A percentile compares a stretch with the other conserved stretches of the same genome.
Conservation (phyloP, 108 stramenopile species). For the Nitzschia sp. region DNA sequence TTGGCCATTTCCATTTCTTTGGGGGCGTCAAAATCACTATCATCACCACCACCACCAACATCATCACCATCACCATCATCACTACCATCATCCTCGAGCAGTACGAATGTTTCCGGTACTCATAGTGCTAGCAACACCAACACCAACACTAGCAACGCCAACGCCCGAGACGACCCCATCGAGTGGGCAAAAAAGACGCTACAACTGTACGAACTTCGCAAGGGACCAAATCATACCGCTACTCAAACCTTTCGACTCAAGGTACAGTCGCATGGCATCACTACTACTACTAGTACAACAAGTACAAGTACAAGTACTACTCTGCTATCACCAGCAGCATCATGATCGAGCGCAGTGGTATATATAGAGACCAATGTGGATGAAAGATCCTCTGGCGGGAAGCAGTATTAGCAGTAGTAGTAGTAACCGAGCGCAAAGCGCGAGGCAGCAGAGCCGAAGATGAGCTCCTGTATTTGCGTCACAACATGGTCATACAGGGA, state of each 20-base stretch:
- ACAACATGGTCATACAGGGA: too few relatives aligned
- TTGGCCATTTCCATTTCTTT: neutral
- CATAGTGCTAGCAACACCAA: neutral
- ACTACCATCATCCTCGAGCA: neutral
- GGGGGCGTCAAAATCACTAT: neutral
- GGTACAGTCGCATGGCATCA: neutral
- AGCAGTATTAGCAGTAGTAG: too few relatives aligned
- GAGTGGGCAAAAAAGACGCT: conserved; percentile 5
- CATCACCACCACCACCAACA: neutral
- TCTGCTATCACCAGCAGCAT: too few relatives aligned
- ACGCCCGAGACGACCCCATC: neutral
- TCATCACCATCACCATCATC: neutral
- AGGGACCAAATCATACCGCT: neutral
- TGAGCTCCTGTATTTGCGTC: too few relatives aligned
- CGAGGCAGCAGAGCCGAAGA: too few relatives aligned
- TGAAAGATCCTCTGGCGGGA: too few relatives aligned
- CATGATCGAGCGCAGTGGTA: too few relatives aligned
- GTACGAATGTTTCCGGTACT: neutral
- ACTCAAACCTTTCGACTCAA: conserved; percentile 3
- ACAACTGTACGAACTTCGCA: neutral
- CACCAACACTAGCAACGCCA: neutral
- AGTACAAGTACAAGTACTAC: too few relatives aligned
- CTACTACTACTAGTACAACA: too few relatives aligned
- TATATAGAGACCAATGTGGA: too few relatives aligned
- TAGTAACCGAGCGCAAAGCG: too few relatives aligned